phyloP scores from a whole-genome alignment of 208 protist species.

The Leishmania major region DNA sequence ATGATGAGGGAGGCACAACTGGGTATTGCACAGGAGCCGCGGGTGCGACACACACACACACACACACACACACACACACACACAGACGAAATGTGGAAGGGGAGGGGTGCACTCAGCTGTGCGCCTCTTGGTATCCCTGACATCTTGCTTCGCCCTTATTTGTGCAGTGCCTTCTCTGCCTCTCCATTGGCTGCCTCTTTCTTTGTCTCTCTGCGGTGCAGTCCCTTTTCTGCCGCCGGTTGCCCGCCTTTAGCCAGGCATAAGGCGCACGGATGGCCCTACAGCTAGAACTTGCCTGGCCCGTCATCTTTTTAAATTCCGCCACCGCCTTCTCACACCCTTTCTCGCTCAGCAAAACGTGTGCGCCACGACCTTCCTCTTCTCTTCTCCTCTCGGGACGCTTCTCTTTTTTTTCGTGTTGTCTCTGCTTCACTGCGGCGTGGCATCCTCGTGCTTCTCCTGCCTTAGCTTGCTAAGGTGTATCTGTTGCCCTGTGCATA shows the following conservation, averaged over 20 bases:
- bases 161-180: neutral
- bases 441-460: neutral
- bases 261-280: neutral
- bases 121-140: neutral
- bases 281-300: neutral
- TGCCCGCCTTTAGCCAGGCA: neutral
- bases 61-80: neutral
- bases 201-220: neutral
- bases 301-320: neutral
- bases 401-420: neutral
- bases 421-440: neutral
- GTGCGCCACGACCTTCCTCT: neutral
- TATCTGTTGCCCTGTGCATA: neutral
- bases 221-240: neutral
- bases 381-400: neutral
- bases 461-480: neutral
- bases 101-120: neutral
- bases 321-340: no score
- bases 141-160: neutral
- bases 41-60: neutral
- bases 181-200: neutral
- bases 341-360: neutral
- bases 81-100: neutral
- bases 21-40: neutral
- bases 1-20: neutral